A percentile compares a stretch with the other conserved stretches of the same genome.
These are phyloP conservation scores for Lepraria neglecta DNA, from an alignment of 495 filamentous ascomycete species.

Conservation along the genomic window DNA sequence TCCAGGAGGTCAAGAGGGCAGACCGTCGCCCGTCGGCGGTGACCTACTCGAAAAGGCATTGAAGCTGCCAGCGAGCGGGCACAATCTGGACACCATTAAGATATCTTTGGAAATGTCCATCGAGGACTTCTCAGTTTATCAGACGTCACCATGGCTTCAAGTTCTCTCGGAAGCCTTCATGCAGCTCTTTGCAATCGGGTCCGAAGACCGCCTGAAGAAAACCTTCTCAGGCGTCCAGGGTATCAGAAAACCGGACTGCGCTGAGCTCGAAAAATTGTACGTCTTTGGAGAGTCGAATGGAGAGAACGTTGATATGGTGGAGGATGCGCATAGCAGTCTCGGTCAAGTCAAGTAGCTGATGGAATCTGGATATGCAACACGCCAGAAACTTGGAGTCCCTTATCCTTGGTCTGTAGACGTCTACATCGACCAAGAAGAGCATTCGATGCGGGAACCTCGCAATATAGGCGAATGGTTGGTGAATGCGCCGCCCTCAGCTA, in stretches of 20 bases:
- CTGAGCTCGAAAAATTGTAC: not conserved
- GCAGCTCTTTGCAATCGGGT: not conserved
- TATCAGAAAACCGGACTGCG: not conserved
- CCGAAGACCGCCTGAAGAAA: not conserved
- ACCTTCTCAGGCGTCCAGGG: not conserved
- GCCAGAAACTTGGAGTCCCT: not conserved
- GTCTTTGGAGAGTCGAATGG: not conserved
- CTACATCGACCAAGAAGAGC: no score
- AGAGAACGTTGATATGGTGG: not conserved
- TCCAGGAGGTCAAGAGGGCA: not conserved
- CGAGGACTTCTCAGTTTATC: not conserved
- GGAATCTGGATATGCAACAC: not conserved
- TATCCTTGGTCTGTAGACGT: no score
- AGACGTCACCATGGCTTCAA: not conserved
- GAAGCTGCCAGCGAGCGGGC: not conserved
- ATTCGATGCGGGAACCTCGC: no score
- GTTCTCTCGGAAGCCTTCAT: not conserved
- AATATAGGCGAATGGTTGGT: no score
- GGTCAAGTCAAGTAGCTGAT: not conserved
- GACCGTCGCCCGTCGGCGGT: not conserved
- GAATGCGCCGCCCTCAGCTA: no score
- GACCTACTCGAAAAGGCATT: not conserved
- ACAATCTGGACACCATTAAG: not conserved
- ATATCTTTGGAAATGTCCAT: not conserved
- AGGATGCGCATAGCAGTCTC: not conserved